Conservation (phyloP, 805 yeast genomes). For the Hanseniaspora occidentalis region DNA sequence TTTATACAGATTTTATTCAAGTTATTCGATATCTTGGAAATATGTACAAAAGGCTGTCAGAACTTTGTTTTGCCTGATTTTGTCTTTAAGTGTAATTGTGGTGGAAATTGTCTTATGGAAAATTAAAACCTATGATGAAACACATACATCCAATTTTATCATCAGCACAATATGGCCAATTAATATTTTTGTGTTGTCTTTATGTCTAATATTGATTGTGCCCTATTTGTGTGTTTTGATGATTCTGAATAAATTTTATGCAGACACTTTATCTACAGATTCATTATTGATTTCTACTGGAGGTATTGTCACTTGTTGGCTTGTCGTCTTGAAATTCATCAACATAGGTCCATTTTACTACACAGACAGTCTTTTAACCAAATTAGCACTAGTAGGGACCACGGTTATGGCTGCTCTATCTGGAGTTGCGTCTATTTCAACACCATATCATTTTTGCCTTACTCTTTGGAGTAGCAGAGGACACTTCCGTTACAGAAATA, state of each 20-base stretch:
- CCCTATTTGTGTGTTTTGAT: constrained; percentile 20
- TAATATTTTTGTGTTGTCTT: constrained; percentile 12
- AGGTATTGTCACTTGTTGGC: constrained; percentile 8
- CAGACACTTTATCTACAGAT: constrained; percentile 16
- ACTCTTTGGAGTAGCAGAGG: constrained; percentile 9
- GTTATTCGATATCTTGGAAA: constrained; percentile 20
- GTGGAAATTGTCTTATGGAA: constrained; percentile 24
- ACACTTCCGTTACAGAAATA: background rate
- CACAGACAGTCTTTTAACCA: constrained; percentile 20
- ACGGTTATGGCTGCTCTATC: constrained; percentile 22
- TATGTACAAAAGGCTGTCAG: constrained; percentile 11
- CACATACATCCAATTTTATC: constrained; percentile 12
- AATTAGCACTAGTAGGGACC: constrained; percentile 22
- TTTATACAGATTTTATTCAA: constrained; percentile 18
- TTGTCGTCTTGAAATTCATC: constrained; percentile 10
- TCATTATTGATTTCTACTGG: constrained; percentile 14
- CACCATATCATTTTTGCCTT: constrained; percentile 17
- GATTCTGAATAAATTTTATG: constrained; percentile 20
- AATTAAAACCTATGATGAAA: constrained; percentile 15
- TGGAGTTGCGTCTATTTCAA: constrained; percentile 23
- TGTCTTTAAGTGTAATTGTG: constrained; percentile 17
- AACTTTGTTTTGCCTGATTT: constrained; percentile 16
- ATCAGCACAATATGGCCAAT: constrained; percentile 19
- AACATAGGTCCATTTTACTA: constrained; percentile 20
- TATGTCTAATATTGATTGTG: constrained; percentile 17